A percentile compares a stretch with the other conserved stretches of the same genome.
Conservation (phyloP, 768 basidiomycete genomes). For the Russula dissimulans region DNA sequence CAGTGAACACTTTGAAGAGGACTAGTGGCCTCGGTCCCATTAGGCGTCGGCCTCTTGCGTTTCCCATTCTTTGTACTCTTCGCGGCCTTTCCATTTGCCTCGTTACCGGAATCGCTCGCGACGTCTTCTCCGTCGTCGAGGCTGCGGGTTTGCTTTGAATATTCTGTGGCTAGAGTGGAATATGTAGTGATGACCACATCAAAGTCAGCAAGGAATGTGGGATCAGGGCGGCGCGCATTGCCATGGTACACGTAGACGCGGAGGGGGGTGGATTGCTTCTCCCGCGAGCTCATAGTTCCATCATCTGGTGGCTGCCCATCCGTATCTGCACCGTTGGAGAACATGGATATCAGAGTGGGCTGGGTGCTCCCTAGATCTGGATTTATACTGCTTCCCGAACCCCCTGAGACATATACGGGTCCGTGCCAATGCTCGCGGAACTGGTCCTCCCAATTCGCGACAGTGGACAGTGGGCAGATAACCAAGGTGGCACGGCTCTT, state of each 20-base stretch:
- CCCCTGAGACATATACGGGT: conserved; percentile 74
- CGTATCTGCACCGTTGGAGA: conserved; percentile 1
- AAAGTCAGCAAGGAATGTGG: conserved; percentile 83
- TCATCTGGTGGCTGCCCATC: background rate
- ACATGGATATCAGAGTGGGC: conserved; percentile 26
- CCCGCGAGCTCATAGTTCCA: background rate
- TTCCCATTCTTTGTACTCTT: conserved; percentile 45
- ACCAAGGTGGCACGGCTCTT: conserved; percentile 90
- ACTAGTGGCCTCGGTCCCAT: conserved; percentile 50
- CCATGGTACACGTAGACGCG: conserved; percentile 96
- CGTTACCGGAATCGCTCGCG: conserved; percentile 54
- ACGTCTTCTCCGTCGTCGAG: conserved; percentile 58
- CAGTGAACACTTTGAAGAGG: conserved; percentile 91
- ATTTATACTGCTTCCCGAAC: conserved; percentile 40
- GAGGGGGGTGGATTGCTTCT: conserved; percentile 33
- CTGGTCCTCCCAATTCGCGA: conserved; percentile 98
- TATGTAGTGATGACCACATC: conserved; percentile 98
- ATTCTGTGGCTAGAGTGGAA: conserved; percentile 91
- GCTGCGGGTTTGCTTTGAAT: conserved; percentile 76
- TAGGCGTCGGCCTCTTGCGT: conserved; percentile 29
- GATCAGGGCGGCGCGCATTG: conserved; percentile 74
- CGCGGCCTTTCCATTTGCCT: conserved; percentile 57
- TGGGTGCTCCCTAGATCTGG: conserved; percentile 28
- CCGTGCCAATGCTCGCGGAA: conserved; percentile 96
- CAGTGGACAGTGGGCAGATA: conserved; percentile 92